phyloP scores from a whole-genome alignment of 1,284 basidiomycete species.

The Trichosporon sp. region DNA sequence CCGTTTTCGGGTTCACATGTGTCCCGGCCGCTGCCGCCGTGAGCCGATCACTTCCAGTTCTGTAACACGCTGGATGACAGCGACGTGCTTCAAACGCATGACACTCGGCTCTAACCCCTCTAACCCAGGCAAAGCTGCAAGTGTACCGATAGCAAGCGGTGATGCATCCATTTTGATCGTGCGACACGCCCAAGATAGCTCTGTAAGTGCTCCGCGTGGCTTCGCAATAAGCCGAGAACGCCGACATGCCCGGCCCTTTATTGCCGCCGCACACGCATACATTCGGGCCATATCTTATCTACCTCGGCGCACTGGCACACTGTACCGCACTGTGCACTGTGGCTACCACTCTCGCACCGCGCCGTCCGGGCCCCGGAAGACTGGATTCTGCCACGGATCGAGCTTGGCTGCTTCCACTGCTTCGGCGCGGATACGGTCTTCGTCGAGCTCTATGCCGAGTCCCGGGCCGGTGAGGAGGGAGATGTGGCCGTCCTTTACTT shows the following conservation, averaged over 20 bases:
- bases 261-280: background rate
- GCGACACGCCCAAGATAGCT: background rate
- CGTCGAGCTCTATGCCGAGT: conserved; percentile 64
- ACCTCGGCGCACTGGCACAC: background rate
- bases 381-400: conserved; percentile 56
- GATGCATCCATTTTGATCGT: background rate
- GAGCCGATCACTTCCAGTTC: too few relatives aligned
- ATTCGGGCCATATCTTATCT: background rate
- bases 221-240: background rate
- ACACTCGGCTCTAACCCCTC: too few relatives aligned
- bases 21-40: too few relatives aligned
- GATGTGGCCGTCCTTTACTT: conserved; percentile 59
- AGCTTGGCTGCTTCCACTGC: conserved; percentile 49
- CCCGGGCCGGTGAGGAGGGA: conserved; percentile 58
- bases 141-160: background rate
- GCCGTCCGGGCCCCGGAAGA: conserved; percentile 58
- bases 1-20: too few relatives aligned
- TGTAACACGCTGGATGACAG: too few relatives aligned
- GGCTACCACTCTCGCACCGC: conserved; percentile 55
- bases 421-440: conserved; percentile 56
- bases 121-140: too few relatives aligned
- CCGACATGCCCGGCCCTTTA: background rate
- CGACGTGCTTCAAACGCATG: too few relatives aligned
- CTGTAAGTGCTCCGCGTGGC: background rate
- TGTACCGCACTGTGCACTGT: background rate